Conservation (phyloP, 768 basidiomycete genomes). For the Coprinopsis cinerea region DNA sequence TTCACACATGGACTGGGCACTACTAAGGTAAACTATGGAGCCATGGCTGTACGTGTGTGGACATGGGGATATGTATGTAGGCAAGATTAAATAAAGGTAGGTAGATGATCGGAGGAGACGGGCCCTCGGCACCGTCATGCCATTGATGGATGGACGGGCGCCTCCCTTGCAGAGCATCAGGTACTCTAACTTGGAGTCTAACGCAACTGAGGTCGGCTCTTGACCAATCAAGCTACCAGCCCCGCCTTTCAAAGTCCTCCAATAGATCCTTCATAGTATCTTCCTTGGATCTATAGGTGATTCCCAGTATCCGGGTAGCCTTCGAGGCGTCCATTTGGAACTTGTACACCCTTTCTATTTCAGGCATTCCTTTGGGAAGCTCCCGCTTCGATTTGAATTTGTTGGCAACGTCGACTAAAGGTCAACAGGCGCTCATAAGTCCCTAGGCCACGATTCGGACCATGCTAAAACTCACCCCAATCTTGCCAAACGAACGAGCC, state of each 20-base stretch:
- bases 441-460: background rate
- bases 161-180: no score
- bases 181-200: no score
- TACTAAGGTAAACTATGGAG: no score
- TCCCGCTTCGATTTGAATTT: slow-evolving; percentile 18
- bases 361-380: slow-evolving; percentile 24
- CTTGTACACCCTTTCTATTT: slow-evolving; percentile 17
- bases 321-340: slow-evolving; percentile 31
- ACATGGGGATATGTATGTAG: no score
- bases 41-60: no score
- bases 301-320: slow-evolving; percentile 31
- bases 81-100: no score
- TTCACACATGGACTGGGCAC: no score
- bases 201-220: no score
- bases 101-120: no score
- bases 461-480: slow-evolving; percentile 22
- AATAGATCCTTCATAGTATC: slow-evolving; percentile 36
- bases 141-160: no score
- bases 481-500: slow-evolving; percentile 33
- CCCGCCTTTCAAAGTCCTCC: slow-evolving; percentile 35
- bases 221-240: no score
- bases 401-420: slow-evolving; percentile 27
- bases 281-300: slow-evolving; percentile 34
- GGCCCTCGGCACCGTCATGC: no score
- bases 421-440: background rate